These are phyloP conservation scores for Choiromyces venosus DNA, from an alignment of 495 filamentous ascomycete species.

Conservation along the genomic window DNA sequence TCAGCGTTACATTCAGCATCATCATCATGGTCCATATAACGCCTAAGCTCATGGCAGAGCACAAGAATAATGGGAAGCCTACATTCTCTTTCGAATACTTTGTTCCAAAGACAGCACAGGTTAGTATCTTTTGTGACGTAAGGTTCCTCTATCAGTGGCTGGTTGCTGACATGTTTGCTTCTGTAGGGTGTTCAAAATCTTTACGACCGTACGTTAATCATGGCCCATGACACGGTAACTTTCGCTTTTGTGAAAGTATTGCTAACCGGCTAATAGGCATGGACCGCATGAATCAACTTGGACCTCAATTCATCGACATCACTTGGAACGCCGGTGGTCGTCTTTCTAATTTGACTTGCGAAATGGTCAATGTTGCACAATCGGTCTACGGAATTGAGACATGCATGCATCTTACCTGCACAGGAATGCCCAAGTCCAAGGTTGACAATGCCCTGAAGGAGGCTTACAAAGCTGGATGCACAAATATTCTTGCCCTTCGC, in stretches of 20 bases:
- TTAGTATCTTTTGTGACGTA: constrained; percentile 33
- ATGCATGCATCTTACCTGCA: constrained; percentile 98
- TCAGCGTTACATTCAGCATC: not conserved
- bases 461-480: constrained; percentile 92
- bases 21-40: constrained; percentile 62
- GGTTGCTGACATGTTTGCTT: constrained; percentile 4
- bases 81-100: constrained; percentile 99
- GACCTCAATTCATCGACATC: constrained; percentile 93
- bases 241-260: not conserved
- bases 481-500: constrained; percentile 91
- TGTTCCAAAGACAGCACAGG: constrained; percentile 94
- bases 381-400: constrained; percentile 96
- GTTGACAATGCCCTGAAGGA: constrained; percentile 80
- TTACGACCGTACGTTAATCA: constrained; percentile 64
- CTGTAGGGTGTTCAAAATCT: constrained; percentile 89
- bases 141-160: not conserved
- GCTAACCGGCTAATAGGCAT: constrained; percentile 50
- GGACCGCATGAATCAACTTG: constrained; percentile 94
- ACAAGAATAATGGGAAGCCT: constrained; percentile 54
- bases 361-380: constrained; percentile 97
- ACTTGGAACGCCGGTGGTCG: constrained; percentile 97
- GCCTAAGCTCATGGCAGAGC: constrained; percentile 74
- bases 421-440: constrained; percentile 89
- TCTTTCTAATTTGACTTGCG: constrained; percentile 83
- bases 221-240: not conserved